Percentiles rank a stretch among this genome's conserved stretches.
Conservation (phyloP, 352 stramenopile genomes). For the Phytophthora chlamydospora region DNA sequence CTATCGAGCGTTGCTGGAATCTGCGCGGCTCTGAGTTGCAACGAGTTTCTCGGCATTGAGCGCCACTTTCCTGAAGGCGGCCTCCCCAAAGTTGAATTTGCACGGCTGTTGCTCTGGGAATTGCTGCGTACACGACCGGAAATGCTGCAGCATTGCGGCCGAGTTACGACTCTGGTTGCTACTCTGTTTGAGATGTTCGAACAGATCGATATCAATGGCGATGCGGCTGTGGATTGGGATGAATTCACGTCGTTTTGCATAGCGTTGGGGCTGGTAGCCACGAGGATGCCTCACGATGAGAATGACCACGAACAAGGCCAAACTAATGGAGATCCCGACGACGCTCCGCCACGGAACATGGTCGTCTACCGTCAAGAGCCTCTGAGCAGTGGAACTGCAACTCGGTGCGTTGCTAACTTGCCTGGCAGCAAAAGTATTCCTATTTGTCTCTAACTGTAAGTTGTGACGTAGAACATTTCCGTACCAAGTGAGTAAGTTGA, state of each 20-base stretch:
- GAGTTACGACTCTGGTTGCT: slow-evolving; percentile 45
- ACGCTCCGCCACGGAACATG: slow-evolving; percentile 23
- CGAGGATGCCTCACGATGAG: slow-evolving; percentile 29
- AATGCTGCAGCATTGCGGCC: slow-evolving; percentile 38
- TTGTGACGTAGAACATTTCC: slow-evolving; percentile 73
- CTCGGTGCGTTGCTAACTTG: slow-evolving; percentile 6
- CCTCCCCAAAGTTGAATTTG: slow-evolving; percentile 56
- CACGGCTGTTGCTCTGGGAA: slow-evolving; percentile 51
- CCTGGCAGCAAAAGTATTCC: background rate
- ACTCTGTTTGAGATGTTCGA: slow-evolving; percentile 81
- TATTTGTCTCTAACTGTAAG: no score
- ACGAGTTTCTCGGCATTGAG: slow-evolving; percentile 67
- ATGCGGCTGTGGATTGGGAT: slow-evolving; percentile 80
- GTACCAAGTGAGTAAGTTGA: slow-evolving; percentile 68
- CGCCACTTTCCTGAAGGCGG: slow-evolving; percentile 48
- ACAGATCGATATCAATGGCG: slow-evolving; percentile 87
- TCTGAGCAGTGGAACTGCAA: slow-evolving; percentile 21
- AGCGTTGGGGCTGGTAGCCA: slow-evolving; percentile 62
- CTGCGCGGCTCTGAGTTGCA: slow-evolving; percentile 61
- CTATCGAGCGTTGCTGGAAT: slow-evolving; percentile 66
- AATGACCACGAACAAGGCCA: slow-evolving; percentile 34
- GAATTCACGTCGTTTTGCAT: slow-evolving; percentile 88
- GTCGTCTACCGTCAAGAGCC: slow-evolving; percentile 37
- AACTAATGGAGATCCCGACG: slow-evolving; percentile 17
- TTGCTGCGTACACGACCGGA: slow-evolving; percentile 52